Evolutionary conservation across 768 basidiomycete species (phyloP), one percentile per base, ranked within the genome.

Genomic region (Termitomyces bulborhizus): DNA sequence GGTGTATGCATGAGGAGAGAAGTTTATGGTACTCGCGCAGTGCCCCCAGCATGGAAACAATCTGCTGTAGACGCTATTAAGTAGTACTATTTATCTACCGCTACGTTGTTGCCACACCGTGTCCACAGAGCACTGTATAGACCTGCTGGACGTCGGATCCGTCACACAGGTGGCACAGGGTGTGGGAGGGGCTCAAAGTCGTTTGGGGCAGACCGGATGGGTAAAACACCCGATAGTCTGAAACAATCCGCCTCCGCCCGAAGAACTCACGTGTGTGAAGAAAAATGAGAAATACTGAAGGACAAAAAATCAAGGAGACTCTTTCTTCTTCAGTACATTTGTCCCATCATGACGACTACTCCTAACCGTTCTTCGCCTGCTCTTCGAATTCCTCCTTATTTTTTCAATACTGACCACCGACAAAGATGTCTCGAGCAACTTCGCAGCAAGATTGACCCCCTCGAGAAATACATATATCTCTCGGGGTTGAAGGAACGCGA

Each of bases 391-490:
- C 21, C 84, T 27, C 81, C 82, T 15, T 73, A 75, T 59, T 70
- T 84, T 54, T 63, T 69, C 48, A 65, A 65, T 51, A 78, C 78
- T 32, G 75, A 81, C 65, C 84, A 85, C 60, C 73, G 72, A 34
- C 76, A 78, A 55, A 75, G 84, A 57, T 81, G 80, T 64, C 75
- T 85, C 2, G 68, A 65, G 3, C 84, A 85, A 65, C 70, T 85
- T 18, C 79, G 82, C 54, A 77, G 80, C 62, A 86, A 85, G 68
- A 55, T 69, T 1, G 69, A 71, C 53, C 70, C 76, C 24, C 74
- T 89, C 48, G 84, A 88, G 56, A 83, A 86, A 65, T 86, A 90
- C 69, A 84, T 87, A 58, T 88, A 82, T 66, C 77, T 90, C 56
- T 79, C 76, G 39, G 78, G 78, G 9, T 75, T 90, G 63, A 81